Evolutionary conservation across 2,329 filamentous ascomycete species (phyloP).

Genomic region (Knufia petricola): DNA sequence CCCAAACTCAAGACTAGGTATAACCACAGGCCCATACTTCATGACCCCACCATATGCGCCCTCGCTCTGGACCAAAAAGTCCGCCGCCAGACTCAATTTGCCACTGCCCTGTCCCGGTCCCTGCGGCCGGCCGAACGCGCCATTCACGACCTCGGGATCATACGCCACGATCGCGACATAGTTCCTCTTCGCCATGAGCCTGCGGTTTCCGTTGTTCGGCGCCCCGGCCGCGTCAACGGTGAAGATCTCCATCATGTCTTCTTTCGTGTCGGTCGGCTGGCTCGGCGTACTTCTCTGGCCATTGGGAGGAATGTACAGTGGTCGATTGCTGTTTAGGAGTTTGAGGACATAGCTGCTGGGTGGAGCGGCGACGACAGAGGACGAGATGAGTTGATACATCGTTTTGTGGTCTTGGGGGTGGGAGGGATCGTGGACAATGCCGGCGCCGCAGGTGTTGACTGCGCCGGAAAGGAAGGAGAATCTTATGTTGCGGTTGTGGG

Average conservation of each 20-base stretch:
- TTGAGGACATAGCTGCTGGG: slow-evolving; percentile 79
- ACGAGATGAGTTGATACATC: slow-evolving; percentile 97
- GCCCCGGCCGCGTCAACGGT: slow-evolving; percentile 83
- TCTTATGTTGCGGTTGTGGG: slow-evolving; percentile 86
- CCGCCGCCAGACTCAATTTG: slow-evolving; percentile 78
- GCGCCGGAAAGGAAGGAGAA: slow-evolving; percentile 94
- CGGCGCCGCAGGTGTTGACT: slow-evolving; percentile 84
- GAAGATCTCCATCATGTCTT: slow-evolving; percentile 99
- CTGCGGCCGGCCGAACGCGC: slow-evolving; percentile 29
- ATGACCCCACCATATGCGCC: slow-evolving; percentile 54
- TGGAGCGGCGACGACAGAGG: slow-evolving; percentile 82
- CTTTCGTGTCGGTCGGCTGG: slow-evolving; percentile 77
- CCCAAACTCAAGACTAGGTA: slow-evolving; percentile 74
- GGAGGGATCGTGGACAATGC: slow-evolving; percentile 84
- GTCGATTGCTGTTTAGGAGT: slow-evolving; percentile 76
- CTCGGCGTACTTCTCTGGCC: slow-evolving; percentile 61
- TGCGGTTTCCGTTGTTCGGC: slow-evolving; percentile 64
- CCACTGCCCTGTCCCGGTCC: slow-evolving; percentile 30
- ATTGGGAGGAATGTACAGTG: slow-evolving; percentile 83
- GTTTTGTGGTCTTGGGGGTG: slow-evolving; percentile 94
- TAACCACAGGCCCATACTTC: slow-evolving; percentile 94
- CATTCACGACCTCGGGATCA: slow-evolving; percentile 67
- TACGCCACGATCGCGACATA: slow-evolving; percentile 92
- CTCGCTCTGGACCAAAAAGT: slow-evolving; percentile 76
- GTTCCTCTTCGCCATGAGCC: slow-evolving; percentile 86